These are phyloP conservation scores for Chrysoporthe austroafricana DNA, from an alignment of 2,329 filamentous ascomycete genomes.

Conservation along the genomic window DNA sequence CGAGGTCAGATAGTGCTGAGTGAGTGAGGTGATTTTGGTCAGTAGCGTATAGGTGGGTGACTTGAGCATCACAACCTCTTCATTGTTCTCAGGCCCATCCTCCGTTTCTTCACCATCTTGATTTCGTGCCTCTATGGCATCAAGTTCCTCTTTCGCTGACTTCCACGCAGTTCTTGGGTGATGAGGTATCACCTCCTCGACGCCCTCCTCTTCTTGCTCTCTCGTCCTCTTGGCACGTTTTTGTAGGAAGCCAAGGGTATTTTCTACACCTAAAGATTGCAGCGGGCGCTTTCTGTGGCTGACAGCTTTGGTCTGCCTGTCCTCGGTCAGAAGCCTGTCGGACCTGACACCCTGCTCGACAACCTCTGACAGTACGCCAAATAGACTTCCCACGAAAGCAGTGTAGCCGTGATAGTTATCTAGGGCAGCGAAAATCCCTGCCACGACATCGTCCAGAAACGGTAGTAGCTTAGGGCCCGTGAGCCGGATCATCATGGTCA, in stretches of 20 bases:
- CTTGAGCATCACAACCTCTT: constrained; percentile 55
- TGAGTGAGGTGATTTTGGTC: constrained; percentile 78
- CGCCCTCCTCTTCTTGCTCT: constrained; percentile 37
- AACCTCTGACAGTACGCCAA: constrained; percentile 79
- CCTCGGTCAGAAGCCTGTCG: constrained; percentile 51
- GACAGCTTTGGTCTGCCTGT: constrained; percentile 39
- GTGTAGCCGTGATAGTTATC: constrained; percentile 96
- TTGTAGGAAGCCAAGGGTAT: constrained; percentile 63
- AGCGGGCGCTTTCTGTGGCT: constrained; percentile 48
- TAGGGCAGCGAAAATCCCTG: constrained; percentile 88
- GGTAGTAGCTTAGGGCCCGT: constrained; percentile 82
- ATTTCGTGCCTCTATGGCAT: constrained; percentile 31
- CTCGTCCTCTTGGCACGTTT: constrained; percentile 58
- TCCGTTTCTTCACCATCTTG: constrained; percentile 41
- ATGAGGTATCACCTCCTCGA: constrained; percentile 38
- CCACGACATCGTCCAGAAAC: constrained; percentile 88
- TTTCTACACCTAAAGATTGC: constrained; percentile 43
- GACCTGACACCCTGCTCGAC: constrained; percentile 78
- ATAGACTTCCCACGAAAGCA: constrained; percentile 80
- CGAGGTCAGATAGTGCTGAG: constrained; percentile 89
- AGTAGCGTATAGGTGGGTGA: constrained; percentile 82
- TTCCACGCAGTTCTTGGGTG: constrained; percentile 45
- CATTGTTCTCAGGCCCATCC: constrained; percentile 38
- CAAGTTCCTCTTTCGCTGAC: constrained; percentile 37
- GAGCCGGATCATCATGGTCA: constrained; percentile 92